Percentiles rank a stretch among this genome's conserved stretches.
Conservation (phyloP, 2,329 filamentous ascomycete genomes). For the Biscogniauxia marginata region DNA sequence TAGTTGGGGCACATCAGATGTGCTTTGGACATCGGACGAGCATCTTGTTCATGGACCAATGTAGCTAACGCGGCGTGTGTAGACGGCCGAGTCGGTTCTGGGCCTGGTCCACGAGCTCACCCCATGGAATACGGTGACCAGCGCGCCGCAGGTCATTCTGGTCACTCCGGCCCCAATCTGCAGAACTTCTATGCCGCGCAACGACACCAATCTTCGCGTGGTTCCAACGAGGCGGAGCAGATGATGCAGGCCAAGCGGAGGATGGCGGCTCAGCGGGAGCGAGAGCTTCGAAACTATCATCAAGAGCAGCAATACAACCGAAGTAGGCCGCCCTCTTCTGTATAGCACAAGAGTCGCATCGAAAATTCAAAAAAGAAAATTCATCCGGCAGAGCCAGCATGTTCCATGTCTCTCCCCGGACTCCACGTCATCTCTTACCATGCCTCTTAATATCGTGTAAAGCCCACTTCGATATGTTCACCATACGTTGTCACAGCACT, state of each 20-base stretch:
- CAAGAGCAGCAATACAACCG: slow-evolving; percentile 99
- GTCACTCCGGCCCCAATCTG: slow-evolving; percentile 72
- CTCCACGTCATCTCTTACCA: slow-evolving; percentile 25
- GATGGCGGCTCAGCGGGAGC: slow-evolving; percentile 98
- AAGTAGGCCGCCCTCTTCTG: slow-evolving; percentile 85
- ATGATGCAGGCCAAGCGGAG: slow-evolving; percentile 99
- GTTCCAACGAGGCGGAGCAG: slow-evolving; percentile 90
- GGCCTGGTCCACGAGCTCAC: slow-evolving; percentile 67
- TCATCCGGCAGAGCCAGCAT: slow-evolving; percentile 29
- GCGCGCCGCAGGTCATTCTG: slow-evolving; percentile 66
- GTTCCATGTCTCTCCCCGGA: slow-evolving; percentile 25
- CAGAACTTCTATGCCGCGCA: slow-evolving; percentile 95
- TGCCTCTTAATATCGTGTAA: slow-evolving; percentile 32
- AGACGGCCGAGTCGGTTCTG: slow-evolving; percentile 71
- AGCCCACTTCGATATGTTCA: slow-evolving; percentile 21
- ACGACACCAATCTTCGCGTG: slow-evolving; percentile 81
- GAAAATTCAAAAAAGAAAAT: slow-evolving; percentile 38
- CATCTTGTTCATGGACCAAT: slow-evolving; percentile 23
- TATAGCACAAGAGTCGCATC: slow-evolving; percentile 57
- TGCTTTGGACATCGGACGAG: slow-evolving; percentile 22
- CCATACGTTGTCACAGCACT: slow-evolving; percentile 22
- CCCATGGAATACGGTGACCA: slow-evolving; percentile 79
- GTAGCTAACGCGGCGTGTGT: slow-evolving; percentile 25
- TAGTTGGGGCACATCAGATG: slow-evolving; percentile 14
- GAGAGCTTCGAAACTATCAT: slow-evolving; percentile 98